These are phyloP conservation scores for Suillus americanus DNA, from an alignment of 768 basidiomycete genomes.

Conservation along the genomic window DNA sequence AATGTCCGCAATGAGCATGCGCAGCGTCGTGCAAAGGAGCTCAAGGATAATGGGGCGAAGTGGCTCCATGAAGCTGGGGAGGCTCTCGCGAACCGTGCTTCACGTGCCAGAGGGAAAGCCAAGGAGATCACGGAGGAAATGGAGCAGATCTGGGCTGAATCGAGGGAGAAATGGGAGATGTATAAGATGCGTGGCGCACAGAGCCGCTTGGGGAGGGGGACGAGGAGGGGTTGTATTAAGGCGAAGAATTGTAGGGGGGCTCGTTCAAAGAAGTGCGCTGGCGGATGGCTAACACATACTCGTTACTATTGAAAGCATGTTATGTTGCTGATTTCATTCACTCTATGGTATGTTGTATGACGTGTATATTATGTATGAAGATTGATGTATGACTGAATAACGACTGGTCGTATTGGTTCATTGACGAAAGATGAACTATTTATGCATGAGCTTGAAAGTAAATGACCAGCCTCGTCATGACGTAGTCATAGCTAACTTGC, in stretches of 20 bases:
- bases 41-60: slow-evolving; percentile 48
- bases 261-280: slow-evolving; percentile 3
- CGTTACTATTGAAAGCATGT: neutral
- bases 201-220: neutral
- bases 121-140: slow-evolving; percentile 37
- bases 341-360: neutral
- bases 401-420: slow-evolving; percentile 1
- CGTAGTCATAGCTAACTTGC: no score
- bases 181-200: neutral
- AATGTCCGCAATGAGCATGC: slow-evolving; percentile 52
- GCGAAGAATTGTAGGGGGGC: neutral
- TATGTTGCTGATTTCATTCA: neutral
- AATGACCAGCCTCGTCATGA: no score
- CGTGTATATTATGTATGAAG: slow-evolving; percentile 7
- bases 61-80: slow-evolving; percentile 44
- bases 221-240: neutral
- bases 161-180: slow-evolving; percentile 3
- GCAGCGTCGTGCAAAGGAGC: slow-evolving; percentile 50
- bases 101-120: slow-evolving; percentile 43
- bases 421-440: neutral
- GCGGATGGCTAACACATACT: neutral
- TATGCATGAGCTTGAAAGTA: no score
- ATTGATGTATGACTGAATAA: slow-evolving; percentile 3
- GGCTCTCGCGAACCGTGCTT: slow-evolving; percentile 40
- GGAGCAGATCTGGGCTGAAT: neutral